Conservation (phyloP, 2,329 filamentous ascomycete genomes). For the Lecanicillium sp. region DNA sequence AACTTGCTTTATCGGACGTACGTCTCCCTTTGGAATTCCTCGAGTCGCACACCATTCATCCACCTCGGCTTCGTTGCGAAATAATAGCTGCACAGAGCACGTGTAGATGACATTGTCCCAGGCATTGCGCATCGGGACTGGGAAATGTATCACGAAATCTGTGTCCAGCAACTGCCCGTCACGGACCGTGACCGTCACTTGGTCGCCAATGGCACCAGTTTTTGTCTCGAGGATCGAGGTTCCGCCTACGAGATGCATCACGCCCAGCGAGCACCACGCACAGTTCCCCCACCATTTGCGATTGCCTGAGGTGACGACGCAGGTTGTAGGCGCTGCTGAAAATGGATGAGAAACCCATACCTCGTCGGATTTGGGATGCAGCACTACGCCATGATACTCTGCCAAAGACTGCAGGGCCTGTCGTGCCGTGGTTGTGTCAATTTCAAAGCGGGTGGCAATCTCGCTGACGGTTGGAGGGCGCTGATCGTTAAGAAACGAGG, state of each 20-base stretch:
- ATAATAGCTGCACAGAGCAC: not conserved
- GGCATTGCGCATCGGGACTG: not conserved
- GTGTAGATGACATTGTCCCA: conserved; percentile 1
- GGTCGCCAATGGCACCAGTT: conserved; percentile 1
- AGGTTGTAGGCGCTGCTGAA: conserved; percentile 1
- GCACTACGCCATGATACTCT: conserved; percentile 2
- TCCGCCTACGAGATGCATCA: conserved; percentile 1
- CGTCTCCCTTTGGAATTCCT: conserved; percentile 1
- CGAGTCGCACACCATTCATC: not conserved
- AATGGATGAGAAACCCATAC: conserved; percentile 1
- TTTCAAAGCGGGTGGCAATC: not conserved
- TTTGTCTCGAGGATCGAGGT: not conserved
- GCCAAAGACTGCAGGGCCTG: not conserved
- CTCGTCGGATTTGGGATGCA: conserved; percentile 2
- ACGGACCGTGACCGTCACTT: not conserved
- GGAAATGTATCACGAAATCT: conserved; percentile 1
- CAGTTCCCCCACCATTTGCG: conserved; percentile 3
- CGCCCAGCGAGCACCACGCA: conserved; percentile 2
- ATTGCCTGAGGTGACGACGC: not conserved
- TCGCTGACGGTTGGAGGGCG: not conserved
- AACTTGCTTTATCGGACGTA: not conserved
- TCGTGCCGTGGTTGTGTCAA: not conserved
- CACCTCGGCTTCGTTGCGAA: not conserved
- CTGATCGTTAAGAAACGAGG: not conserved
- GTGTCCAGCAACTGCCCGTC: not conserved